Conservation (phyloP, 2,329 filamentous ascomycete species). For the Aspergillus fischeri region DNA sequence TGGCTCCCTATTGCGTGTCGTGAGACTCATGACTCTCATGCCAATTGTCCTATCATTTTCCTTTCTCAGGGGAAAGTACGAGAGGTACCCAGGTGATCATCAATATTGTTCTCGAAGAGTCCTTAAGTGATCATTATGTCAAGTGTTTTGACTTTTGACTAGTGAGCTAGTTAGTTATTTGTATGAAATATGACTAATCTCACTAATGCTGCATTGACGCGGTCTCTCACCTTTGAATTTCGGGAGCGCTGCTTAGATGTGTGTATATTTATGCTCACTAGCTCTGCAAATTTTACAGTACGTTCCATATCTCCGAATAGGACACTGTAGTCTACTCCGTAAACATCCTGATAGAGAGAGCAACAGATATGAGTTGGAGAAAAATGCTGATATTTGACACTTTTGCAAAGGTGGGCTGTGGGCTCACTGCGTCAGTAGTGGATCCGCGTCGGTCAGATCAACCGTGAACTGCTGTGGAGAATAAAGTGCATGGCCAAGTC, state of each 20-base stretch:
- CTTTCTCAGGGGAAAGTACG: not conserved
- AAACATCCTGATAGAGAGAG: too few relatives aligned
- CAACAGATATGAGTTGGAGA: too few relatives aligned
- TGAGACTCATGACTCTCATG: constrained; percentile 4
- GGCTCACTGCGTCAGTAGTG: not conserved
- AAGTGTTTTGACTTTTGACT: not conserved
- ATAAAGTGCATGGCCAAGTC: constrained; percentile 5
- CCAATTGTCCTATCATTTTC: not conserved
- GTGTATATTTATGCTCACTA: not conserved
- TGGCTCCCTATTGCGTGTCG: constrained; percentile 13
- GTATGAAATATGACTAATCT: not conserved
- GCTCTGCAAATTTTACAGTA: not conserved
- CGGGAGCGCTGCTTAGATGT: not conserved
- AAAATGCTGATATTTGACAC: too few relatives aligned
- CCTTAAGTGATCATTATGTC: not conserved
- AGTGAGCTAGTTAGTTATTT: too few relatives aligned
- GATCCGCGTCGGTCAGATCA: constrained; percentile 12
- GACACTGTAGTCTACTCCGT: too few relatives aligned
- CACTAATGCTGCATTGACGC: not conserved
- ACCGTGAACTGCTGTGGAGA: constrained; percentile 16
- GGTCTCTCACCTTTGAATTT: not conserved
- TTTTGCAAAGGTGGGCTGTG: not conserved
- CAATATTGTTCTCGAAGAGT: not conserved
- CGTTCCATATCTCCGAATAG: too few relatives aligned
- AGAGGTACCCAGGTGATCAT: not conserved